These are phyloP conservation scores for Botrytis paeoniae DNA, from an alignment of 2,329 filamentous ascomycete genomes.

Conservation along the genomic window DNA sequence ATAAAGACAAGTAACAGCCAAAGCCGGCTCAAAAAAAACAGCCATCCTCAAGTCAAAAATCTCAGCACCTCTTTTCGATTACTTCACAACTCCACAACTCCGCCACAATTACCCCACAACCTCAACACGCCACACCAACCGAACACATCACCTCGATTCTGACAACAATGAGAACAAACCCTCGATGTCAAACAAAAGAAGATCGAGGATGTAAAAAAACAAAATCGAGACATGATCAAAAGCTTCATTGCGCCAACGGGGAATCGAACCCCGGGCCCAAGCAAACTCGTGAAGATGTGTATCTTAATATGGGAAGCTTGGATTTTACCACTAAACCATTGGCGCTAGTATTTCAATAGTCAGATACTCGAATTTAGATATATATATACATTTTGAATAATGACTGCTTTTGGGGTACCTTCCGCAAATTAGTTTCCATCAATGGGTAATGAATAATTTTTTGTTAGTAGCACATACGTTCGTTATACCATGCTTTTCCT, in stretches of 20 bases:
- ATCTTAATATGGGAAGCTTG: background rate
- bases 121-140: background rate
- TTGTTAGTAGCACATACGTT: no score
- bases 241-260: accelerated
- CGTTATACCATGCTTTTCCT: no score
- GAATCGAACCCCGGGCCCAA: slow-evolving; percentile 11
- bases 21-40: background rate
- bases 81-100: background rate
- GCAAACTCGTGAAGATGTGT: background rate
- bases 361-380: accelerated
- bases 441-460: background rate
- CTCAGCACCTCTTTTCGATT: background rate
- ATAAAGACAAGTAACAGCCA: background rate
- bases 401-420: background rate
- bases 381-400: no score
- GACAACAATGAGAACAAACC: background rate
- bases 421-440: background rate
- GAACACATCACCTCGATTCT: background rate
- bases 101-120: slow-evolving; percentile 7
- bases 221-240: accelerated
- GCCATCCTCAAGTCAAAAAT: background rate
- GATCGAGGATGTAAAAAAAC: background rate
- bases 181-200: background rate
- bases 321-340: slow-evolving; percentile 17
- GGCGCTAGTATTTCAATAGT: background rate